Evolutionary conservation across 345 rosid genomes (phyloP).

Genomic region (Microthlaspi erraticum): DNA sequence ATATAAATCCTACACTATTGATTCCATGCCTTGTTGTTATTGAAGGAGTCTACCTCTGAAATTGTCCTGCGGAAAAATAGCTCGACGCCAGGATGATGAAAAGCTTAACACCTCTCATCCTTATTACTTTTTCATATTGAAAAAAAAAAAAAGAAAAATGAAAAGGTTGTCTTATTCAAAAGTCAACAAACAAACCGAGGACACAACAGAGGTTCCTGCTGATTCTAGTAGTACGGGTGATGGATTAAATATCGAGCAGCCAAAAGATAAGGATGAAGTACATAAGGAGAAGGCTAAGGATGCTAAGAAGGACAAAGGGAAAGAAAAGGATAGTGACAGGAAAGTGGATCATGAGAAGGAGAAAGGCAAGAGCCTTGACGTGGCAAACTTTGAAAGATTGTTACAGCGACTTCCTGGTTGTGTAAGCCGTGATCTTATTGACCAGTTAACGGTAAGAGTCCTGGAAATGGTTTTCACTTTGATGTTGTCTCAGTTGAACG

Average conservation of each 20-base stretch:
- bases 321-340: conserved; percentile 81
- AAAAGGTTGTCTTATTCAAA: too few relatives aligned
- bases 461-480: conserved; percentile 30
- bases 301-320: conserved; percentile 75
- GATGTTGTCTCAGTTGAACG: conserved; percentile 1
- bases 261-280: conserved; percentile 83
- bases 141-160: too few relatives aligned
- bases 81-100: too few relatives aligned
- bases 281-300: conserved; percentile 72
- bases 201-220: conserved; percentile 59
- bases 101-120: too few relatives aligned
- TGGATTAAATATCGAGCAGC: conserved; percentile 64
- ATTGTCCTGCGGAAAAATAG: too few relatives aligned
- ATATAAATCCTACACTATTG: neutral
- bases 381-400: conserved; percentile 88
- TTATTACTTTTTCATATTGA: too few relatives aligned
- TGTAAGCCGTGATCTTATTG: conserved; percentile 97
- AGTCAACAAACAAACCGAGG: conserved; percentile 56
- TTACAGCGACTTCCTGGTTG: conserved; percentile 96
- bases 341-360: conserved; percentile 88
- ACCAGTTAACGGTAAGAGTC: conserved; percentile 85
- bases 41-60: conserved; percentile 74
- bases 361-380: conserved; percentile 86
- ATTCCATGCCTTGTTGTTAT: conserved; percentile 29
- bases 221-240: conserved; percentile 66